Evolutionary conservation across 2,329 filamentous ascomycete species (phyloP).

Genomic region (Claviceps sp.): DNA sequence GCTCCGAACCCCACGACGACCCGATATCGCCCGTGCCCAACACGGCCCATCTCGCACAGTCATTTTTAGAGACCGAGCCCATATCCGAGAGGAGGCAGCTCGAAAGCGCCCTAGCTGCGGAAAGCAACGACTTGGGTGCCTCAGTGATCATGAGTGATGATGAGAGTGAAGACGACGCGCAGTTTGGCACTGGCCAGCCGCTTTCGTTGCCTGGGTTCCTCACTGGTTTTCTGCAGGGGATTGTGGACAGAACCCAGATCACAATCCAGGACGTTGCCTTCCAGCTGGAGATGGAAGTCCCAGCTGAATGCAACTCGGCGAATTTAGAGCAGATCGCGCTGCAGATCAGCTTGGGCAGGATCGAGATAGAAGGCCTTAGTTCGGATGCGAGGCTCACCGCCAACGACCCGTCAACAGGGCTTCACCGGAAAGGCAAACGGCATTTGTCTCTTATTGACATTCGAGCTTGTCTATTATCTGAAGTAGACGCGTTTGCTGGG

Average conservation of each 20-base stretch:
- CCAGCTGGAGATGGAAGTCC: conserved; percentile 48
- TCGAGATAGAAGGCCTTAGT: conserved; percentile 56
- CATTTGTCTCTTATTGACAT: conserved; percentile 51
- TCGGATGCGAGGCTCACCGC: conserved; percentile 17
- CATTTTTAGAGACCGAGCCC: conserved; percentile 63
- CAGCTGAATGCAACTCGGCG: conserved; percentile 32
- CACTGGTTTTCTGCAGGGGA: conserved; percentile 58
- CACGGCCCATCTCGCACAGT: conserved; percentile 60
- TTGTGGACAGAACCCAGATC: conserved; percentile 58
- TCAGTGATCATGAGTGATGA: conserved; percentile 49
- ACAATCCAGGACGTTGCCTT: conserved; percentile 52
- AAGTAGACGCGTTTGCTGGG: conserved; percentile 51
- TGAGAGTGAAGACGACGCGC: conserved; percentile 45
- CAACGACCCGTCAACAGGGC: conserved; percentile 17
- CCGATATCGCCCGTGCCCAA: conserved; percentile 42
- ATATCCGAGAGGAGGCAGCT: conserved; percentile 51
- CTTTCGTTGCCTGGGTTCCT: conserved; percentile 59
- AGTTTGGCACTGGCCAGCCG: conserved; percentile 55
- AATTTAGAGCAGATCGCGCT: conserved; percentile 45
- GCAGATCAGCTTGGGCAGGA: conserved; percentile 49
- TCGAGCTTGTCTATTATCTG: conserved; percentile 51
- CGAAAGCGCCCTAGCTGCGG: conserved; percentile 52
- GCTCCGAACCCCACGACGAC: conserved; percentile 13
- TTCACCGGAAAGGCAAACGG: conserved; percentile 49
- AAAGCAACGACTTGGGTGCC: conserved; percentile 48